phyloP scores from a whole-genome alignment of 176 grass and related monocot genomes.

The Eragrostis nindensis region DNA sequence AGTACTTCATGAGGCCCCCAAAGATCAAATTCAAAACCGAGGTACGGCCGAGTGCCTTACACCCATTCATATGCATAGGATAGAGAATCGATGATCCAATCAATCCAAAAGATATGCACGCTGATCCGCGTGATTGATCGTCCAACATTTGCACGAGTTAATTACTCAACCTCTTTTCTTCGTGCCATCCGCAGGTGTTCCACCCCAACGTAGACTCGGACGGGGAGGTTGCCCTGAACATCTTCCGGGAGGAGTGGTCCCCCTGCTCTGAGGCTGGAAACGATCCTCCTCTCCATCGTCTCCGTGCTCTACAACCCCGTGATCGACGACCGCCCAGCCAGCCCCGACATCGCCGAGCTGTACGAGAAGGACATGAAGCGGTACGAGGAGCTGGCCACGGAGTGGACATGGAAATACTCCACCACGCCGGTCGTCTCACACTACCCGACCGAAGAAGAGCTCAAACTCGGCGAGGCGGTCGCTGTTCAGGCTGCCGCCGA shows the following conservation, averaged over 20 bases:
- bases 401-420: not conserved
- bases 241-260: not conserved
- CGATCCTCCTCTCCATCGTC: not conserved
- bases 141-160: too few relatives aligned
- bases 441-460: not conserved
- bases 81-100: too few relatives aligned
- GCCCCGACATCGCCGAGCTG: not conserved
- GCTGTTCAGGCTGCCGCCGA: not conserved
- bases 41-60: not conserved
- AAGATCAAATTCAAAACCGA: conserved; percentile 45
- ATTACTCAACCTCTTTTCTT: too few relatives aligned
- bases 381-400: conserved; percentile 7
- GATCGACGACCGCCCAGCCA: conserved; percentile 27
- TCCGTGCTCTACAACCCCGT: conserved; percentile 36
- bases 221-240: not conserved
- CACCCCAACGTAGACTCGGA: conserved; percentile 23
- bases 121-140: too few relatives aligned
- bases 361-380: not conserved
- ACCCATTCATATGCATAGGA: too few relatives aligned
- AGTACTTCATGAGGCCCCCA: not conserved
- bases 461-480: not conserved
- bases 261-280: not conserved
- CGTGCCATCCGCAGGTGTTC: conserved; percentile 7
- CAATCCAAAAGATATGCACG: not conserved
- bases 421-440: conserved; percentile 13